These are phyloP conservation scores for Suillus americanus DNA, from an alignment of 768 basidiomycete genomes.

Conservation along the genomic window DNA sequence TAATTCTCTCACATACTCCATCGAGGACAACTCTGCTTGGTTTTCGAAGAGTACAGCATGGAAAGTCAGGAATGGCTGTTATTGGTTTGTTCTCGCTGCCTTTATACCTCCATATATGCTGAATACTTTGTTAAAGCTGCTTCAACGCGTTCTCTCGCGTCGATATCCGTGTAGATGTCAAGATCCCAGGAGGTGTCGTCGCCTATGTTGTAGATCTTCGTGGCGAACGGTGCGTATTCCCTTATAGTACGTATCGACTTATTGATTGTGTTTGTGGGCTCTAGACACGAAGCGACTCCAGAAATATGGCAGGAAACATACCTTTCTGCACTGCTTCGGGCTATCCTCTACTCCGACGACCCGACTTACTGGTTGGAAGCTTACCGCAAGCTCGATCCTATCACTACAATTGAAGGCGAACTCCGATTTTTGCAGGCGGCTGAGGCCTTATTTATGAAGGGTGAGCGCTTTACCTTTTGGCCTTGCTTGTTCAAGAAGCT, in stretches of 20 bases:
- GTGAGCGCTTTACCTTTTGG: conserved; percentile 33
- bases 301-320: conserved; percentile 99
- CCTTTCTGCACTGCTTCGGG: conserved; percentile 85
- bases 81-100: conserved; percentile 59
- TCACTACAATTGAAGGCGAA: conserved; percentile 86
- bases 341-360: conserved; percentile 96
- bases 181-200: conserved; percentile 95
- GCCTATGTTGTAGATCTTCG: conserved; percentile 93
- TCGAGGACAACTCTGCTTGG: conserved; percentile 92
- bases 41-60: conserved; percentile 81
- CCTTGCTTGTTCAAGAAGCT: not conserved
- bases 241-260: not conserved
- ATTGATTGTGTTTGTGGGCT: not conserved
- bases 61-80: conserved; percentile 93
- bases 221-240: conserved; percentile 76
- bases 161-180: conserved; percentile 95
- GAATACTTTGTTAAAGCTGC: conserved; percentile 50
- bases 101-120: not conserved
- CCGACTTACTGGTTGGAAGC: conserved; percentile 88
- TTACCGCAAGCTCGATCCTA: conserved; percentile 94
- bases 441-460: conserved; percentile 86
- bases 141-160: conserved; percentile 98
- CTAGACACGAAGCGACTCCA: conserved; percentile 83
- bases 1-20: conserved; percentile 94
- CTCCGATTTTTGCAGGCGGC: conserved; percentile 87